Percentiles rank a stretch among this genome's conserved stretches.
phyloP scores from a whole-genome alignment of 805 yeast genomes.

The Nakazawaea holstii region DNA sequence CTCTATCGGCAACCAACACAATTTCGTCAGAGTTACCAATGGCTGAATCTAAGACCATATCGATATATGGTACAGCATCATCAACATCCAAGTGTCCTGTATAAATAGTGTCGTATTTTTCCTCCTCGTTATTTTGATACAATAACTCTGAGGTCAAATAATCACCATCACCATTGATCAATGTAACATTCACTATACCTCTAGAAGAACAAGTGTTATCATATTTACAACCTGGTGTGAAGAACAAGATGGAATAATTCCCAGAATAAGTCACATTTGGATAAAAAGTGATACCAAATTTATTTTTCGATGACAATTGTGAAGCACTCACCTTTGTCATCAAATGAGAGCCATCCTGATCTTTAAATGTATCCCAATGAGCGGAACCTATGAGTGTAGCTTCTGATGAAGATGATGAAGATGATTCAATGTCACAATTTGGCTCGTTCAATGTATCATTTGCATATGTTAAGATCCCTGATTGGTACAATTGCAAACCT shows the following conservation, averaged over 20 bases:
- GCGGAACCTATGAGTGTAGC: conserved; percentile 11
- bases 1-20: conserved; percentile 67
- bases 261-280: conserved; percentile 75
- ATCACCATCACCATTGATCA: conserved; percentile 42
- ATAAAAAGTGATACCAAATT: conserved; percentile 43
- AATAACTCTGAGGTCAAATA: conserved; percentile 39
- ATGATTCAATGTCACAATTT: conserved; percentile 35
- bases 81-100: conserved; percentile 59
- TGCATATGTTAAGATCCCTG: conserved; percentile 61
- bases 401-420: conserved; percentile 12
- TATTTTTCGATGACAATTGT: conserved; percentile 11
- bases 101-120: conserved; percentile 76
- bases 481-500: conserved; percentile 69
- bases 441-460: conserved; percentile 68
- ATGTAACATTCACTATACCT: conserved; percentile 74
- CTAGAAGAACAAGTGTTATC: conserved; percentile 67
- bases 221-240: conserved; percentile 80
- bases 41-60: conserved; percentile 28
- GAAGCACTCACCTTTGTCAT: conserved; percentile 19
- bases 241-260: conserved; percentile 61
- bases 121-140: conserved; percentile 74
- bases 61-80: conserved; percentile 35
- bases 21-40: conserved; percentile 27
- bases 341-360: conserved; percentile 16
- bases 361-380: conserved; percentile 18